phyloP scores from a whole-genome alignment of 2,329 filamentous ascomycete genomes.

The Aspergillus sp. region DNA sequence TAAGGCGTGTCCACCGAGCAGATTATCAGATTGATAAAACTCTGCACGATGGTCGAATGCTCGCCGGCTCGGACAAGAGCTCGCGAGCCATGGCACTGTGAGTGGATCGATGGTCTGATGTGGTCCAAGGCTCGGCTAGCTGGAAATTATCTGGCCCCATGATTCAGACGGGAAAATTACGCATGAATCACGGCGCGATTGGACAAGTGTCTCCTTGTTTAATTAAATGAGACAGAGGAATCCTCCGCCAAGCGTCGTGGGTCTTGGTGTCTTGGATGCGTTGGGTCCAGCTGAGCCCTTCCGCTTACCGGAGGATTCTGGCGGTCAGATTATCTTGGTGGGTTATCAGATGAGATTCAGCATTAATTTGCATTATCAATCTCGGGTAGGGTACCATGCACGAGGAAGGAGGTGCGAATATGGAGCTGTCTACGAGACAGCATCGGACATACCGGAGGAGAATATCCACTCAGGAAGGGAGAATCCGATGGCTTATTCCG shows the following conservation, averaged over 20 bases:
- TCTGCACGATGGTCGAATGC: not conserved
- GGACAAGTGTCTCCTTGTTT: too few species aligned
- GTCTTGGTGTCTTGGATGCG: too few species aligned
- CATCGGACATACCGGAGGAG: not conserved
- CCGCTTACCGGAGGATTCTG: not conserved
- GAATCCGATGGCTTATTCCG: not conserved
- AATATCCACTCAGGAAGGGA: not conserved
- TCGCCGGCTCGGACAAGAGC: not conserved
- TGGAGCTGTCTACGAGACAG: not conserved
- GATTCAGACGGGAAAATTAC: too few species aligned
- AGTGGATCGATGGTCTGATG: not conserved
- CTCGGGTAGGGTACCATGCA: too few species aligned
- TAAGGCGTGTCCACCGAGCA: not conserved
- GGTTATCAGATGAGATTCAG: not conserved
- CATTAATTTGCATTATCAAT: too few species aligned
- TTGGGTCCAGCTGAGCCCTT: not conserved
- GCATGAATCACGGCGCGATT: too few species aligned
- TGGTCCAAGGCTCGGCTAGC: not conserved
- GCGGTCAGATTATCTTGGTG: not conserved
- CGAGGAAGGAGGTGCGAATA: too few species aligned
- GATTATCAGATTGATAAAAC: constrained; percentile 7
- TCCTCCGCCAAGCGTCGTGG: too few species aligned
- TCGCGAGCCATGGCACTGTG: not conserved
- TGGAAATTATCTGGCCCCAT: not conserved
- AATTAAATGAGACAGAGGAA: too few species aligned